Evolutionary conservation across 108 stramenopile species (phyloP), one percentile per base, ranked within the genome.

Genomic region (Aurantiochytrium sp.): DNA sequence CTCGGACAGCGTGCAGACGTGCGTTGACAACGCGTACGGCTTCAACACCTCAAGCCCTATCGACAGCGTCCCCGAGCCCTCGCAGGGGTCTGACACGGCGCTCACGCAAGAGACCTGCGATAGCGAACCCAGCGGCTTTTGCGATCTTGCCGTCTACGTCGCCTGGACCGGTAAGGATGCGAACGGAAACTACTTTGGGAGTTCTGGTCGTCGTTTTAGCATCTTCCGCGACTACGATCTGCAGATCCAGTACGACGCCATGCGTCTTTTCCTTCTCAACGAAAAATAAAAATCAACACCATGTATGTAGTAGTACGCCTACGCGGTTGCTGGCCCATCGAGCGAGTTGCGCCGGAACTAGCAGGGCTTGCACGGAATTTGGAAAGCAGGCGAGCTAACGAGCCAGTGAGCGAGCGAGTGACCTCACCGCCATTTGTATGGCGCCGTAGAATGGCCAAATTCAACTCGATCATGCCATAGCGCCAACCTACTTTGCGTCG

Each of bases 131-230:
- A 0, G 15, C 55, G 86, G 54, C 22, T 32, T 52, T 55, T 86
- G 86, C 55, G 86, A 86, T 37, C 55, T 86, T 15, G 50, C 87
- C 41, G 45, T 88, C 31, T 88, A 86, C 30, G 73, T 88, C 4
- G 86, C 41, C 37, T 88, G 88, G 88, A 85, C 73, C 2, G 88
- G 88, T 4, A 85, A 37, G 42, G 88, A 88, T 54, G 17, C 73
- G 34, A 85, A 88, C 34, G 88, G 88, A 4, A n/a, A 53, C 54
- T 88, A 42, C 39, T 54, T 88, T 12, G 42, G 73, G 8, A 81
- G 73, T 4, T n/a, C 24, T 42, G 73, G 73, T 17, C 39, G 45
- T n/a, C 39, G 73, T 17, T 81, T 81, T 1, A 41, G 45, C 39
- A 24, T 81, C 39, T 81, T 48, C 24, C 73, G 73, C 24, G 73